Evolutionary conservation across 2,329 filamentous ascomycete species (phyloP), one percentile per base, ranked within the genome.

Genomic region (Aspergillus viridinutans): DNA sequence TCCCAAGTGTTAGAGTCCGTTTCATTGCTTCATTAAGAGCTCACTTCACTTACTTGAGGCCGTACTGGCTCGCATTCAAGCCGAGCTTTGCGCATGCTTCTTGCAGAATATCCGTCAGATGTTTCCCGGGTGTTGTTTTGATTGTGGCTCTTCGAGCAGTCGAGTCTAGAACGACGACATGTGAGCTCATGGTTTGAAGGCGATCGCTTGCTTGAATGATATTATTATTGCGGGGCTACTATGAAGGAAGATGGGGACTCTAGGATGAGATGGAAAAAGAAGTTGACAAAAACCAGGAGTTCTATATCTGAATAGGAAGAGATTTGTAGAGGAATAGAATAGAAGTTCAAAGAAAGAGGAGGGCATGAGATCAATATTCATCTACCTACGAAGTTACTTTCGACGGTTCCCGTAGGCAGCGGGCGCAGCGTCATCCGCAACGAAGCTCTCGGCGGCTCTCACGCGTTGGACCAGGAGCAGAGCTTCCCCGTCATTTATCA

Each of bases 21-120:
- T 23, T 65, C 35, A 56, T 42, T 45, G 48, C 28, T 28, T 38
- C 20, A 25, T 23, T 4, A 21, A 45, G 12, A 25, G 29, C 42
- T 25, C n/a, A 21, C 20, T n/a, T 53, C 47, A 71, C 77, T 68
- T 78, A 93, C 89, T 95, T 97, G 57, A 99, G 77, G 23, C 88
- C 83, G 75, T 90, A 94, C 61, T 89, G 88, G 62, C 87, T 86
- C 32, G 88, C 80, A 58, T 86, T 80, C 32, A 93, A 76, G 58
- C 86, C 87, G 64, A 96, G 84, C 78, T 93, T 96, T 64, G 81
- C 81, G 73, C 93, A 97, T 49, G 93, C 93, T 74, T 97, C 89
- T 60, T 90, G 85, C 20, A 96, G 81, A 1, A 99, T 84, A 70
- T 97, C 92, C 57, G 88, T 88, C 65, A 99, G 78, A 66, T 90